Base-by-base conservation (phyloP, 805 yeast species). In the Lipomyces yamadae region DNA sequence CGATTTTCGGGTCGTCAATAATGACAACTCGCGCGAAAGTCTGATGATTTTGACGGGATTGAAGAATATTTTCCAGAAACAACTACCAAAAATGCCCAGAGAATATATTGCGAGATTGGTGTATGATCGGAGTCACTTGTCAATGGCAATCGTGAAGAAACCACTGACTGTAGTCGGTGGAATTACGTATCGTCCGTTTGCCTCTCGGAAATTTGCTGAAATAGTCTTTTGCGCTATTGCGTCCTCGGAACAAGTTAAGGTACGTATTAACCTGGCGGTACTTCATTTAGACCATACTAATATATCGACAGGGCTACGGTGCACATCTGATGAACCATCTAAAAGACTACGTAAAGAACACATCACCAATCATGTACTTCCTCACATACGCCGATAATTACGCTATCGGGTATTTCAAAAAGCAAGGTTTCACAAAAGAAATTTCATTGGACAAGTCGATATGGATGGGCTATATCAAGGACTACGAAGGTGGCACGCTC, bases 401-500 rank as follows among this genome's bases (percentile, higher is more conserved):
- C 78, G 99, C 99, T 64, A 94, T 95, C 78, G 99, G 99, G 1
- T 95, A 94, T 78, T 95, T 95, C 83, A 94, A 94, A 74, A 95
- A 95, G 75, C 99, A 95, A 79, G 99, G 99, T 0, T 95, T 95
- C 78, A 93, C 98, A 18, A 95, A 95, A 77, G 98, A 94, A 68
- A 90, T 95, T 50, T 84, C 97, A 6, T 83, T 95, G 64, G 95
- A 94, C 48, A 89, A 88, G 70, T 85, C 86, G 60, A 83, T 88
- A 42, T 95, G 99, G 99, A 91, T 92, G 95, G 99, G 99, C 2
- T 95, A 95, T 78, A 95, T 95, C 75, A 95, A 95, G 78, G 99
- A 95, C 81, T 95, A 95, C 78, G 99, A 95, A 79, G 99, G 99
- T 33, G 99, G 98, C 73, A 95, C 99, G 0, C 81, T 95, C 68